These are phyloP conservation scores for Murraya koenigii DNA, from an alignment of 345 rosid species.

Conservation along the genomic window DNA sequence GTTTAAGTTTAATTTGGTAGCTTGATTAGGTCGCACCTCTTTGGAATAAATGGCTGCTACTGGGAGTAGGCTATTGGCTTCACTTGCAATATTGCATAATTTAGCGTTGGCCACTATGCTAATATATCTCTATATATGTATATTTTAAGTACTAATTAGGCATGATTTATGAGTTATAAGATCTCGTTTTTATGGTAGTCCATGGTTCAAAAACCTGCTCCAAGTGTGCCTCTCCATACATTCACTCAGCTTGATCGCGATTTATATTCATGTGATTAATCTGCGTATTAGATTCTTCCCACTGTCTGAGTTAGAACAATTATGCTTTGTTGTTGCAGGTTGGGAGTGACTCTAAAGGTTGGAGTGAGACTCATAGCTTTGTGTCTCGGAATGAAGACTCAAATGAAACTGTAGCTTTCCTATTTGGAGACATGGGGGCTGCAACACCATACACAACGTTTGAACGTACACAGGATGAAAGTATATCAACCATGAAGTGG, in stretches of 20 bases:
- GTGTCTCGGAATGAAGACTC: constrained; percentile 54
- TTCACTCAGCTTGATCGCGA: not conserved
- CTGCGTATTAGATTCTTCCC: not conserved
- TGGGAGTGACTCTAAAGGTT: constrained; percentile 76
- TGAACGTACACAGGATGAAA: constrained; percentile 72
- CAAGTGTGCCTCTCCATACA: not conserved
- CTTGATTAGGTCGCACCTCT: not conserved
- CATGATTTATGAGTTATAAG: not conserved
- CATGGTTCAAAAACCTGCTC: not conserved
- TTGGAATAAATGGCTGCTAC: not conserved
- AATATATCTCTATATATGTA: too few species aligned
- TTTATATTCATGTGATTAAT: not conserved
- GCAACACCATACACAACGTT: constrained; percentile 72
- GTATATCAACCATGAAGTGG: constrained; percentile 79
- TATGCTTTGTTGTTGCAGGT: constrained; percentile 40
- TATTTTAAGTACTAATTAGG: not conserved
- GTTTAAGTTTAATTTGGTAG: not conserved
- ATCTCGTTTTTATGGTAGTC: not conserved
- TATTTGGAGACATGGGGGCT: constrained; percentile 93
- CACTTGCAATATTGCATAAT: too few species aligned
- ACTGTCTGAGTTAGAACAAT: not conserved
- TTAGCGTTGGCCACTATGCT: too few species aligned
- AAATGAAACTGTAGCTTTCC: constrained; percentile 60
- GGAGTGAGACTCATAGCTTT: constrained; percentile 69
- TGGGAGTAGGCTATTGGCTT: not conserved